A percentile compares a stretch with the other conserved stretches of the same genome.
These are phyloP conservation scores for Cyclaneusma minus DNA, from an alignment of 2,329 filamentous ascomycete species.

Conservation along the genomic window DNA sequence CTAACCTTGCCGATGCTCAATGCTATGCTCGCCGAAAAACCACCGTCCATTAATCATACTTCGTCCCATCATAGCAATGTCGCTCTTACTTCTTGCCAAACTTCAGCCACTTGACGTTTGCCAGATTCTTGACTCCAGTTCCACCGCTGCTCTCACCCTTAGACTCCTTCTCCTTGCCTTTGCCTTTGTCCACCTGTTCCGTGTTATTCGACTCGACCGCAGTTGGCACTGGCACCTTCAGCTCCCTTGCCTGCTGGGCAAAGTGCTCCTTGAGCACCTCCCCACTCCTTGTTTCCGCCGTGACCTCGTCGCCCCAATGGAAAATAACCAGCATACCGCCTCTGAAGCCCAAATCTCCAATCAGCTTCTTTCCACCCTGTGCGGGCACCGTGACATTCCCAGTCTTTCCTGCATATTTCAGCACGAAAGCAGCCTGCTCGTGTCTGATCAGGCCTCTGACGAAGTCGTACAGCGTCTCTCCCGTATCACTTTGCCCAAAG, in stretches of 20 bases:
- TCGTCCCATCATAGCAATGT: too few species aligned
- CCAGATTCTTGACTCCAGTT: too few species aligned
- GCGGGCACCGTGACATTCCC: constrained; percentile 20
- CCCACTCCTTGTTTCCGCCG: constrained; percentile 33
- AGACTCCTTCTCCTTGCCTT: too few species aligned
- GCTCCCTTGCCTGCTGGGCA: constrained; percentile 45
- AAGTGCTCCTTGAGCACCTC: constrained; percentile 26
- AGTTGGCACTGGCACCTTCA: constrained; percentile 46
- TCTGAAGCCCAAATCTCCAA: constrained; percentile 55
- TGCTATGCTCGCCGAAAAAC: too few species aligned
- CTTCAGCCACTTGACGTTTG: too few species aligned
- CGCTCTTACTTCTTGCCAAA: too few species aligned
- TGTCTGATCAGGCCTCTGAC: constrained; percentile 57
- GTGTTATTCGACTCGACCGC: constrained; percentile 21
- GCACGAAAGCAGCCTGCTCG: constrained; percentile 49
- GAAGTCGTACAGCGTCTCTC: constrained; percentile 55
- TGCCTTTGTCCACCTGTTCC: too few species aligned
- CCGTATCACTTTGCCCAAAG: constrained; percentile 55
- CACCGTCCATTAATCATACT: too few species aligned
- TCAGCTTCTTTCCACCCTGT: constrained; percentile 38
- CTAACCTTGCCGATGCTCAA: too few species aligned
- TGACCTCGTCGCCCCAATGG: constrained; percentile 52
- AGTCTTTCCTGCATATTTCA: constrained; percentile 30
- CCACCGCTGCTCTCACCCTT: too few species aligned
- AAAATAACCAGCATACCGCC: constrained; percentile 63